These are phyloP conservation scores for Schizosaccharomyces octosporus DNA, from an alignment of 805 yeast genomes.

Conservation along the genomic window DNA sequence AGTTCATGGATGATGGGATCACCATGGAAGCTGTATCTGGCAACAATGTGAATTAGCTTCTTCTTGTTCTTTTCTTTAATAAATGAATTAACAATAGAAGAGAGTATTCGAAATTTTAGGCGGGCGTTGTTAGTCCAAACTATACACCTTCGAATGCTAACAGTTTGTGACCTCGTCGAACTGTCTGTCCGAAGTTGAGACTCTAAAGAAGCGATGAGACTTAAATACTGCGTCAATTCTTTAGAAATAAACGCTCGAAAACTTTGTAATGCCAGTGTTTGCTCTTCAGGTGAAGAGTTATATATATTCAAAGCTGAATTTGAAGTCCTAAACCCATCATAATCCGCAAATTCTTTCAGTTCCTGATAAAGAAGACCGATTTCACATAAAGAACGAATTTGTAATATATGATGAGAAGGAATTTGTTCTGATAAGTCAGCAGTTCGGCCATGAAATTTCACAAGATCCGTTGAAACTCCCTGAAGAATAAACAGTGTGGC, in stretches of 20 bases:
- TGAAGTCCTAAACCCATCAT: not conserved
- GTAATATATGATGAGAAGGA: not conserved
- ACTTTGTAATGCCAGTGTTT: constrained; percentile 31
- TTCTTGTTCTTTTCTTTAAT: constrained; percentile 20
- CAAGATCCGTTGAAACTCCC: not conserved
- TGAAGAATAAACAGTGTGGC: not conserved
- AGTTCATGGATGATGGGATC: constrained; percentile 27
- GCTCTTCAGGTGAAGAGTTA: not conserved
- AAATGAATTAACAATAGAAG: constrained; percentile 16
- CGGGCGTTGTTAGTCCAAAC: constrained; percentile 26
- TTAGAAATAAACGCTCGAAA: constrained; percentile 24
- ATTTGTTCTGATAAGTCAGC: not conserved
- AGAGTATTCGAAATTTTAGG: constrained; percentile 31
- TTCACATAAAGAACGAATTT: not conserved
- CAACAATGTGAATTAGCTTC: constrained; percentile 26
- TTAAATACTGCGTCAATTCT: constrained; percentile 21
- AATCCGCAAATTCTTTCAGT: not conserved
- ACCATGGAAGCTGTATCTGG: constrained; percentile 33
- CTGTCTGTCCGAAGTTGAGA: constrained; percentile 15
- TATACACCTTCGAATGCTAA: constrained; percentile 13
- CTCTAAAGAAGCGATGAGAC: constrained; percentile 21
- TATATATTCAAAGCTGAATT: no score
- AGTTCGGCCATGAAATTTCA: not conserved
- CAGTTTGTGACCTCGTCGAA: constrained; percentile 13
- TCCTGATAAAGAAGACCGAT: not conserved